Evolutionary conservation across 176 grass and related monocot genomes (phyloP), one percentile per base, ranked within the genome.

Genomic region (Avena atlantica): DNA sequence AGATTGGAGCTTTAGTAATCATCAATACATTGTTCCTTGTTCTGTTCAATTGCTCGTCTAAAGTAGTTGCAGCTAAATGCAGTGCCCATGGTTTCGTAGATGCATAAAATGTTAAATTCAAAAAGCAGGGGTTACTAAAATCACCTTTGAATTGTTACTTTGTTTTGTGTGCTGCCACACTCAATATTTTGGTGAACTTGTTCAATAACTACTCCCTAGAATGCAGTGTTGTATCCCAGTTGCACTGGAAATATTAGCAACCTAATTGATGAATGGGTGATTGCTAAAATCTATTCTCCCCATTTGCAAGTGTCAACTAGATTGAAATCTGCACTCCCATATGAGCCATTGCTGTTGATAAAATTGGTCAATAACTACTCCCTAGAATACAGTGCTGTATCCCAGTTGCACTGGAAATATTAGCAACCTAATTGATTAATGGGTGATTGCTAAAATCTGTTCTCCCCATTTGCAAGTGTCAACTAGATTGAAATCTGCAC

Each of bases 21-120:
- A 8, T 76, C 15, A 25, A 3, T 60, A 45, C 51, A 8, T 40
- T 70, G 15, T 7, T 42, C 3, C 56, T 13, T 79, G 2, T 36
- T 68, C 17, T 80, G 49, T 37, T 84, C 45, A 10, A 56, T 74
- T 78, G 17, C 44, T 19, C 2, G n/a, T 83, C 37, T 72, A 37
- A 49, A 59, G 55, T 47, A 62, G 47, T 56, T 62, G 9, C 1
- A 45, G 15, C 5, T 2, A 19, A 19, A 42, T 21, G 25, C 29
- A 23, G 12, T 70, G 19, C 9, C 31, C 64, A 56, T 13, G 65
- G 9, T 70, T 56, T 8, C 12, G 1, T 55, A 55, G 21, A 81
- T 17, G 15, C 61, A 52, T 52, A 1, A 19, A 50, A 34, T 34
- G 31, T 34, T 52, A 1, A 19, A 50, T n/a, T 52, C 0, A 19